phyloP scores from a whole-genome alignment of 1,284 basidiomycete genomes.

The Marasmius tenuissimus region DNA sequence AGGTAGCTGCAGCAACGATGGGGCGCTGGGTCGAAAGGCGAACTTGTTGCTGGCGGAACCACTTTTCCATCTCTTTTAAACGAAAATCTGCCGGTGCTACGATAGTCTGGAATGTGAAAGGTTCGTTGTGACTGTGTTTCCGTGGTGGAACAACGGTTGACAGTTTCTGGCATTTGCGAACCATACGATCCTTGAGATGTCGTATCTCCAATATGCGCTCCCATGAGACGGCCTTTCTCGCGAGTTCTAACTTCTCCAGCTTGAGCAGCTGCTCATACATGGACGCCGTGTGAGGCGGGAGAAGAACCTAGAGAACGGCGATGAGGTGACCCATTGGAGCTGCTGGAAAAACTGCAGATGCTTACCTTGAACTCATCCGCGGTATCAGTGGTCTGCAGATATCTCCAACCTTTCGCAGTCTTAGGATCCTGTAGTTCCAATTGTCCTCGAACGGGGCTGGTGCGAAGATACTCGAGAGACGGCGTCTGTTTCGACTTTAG shows the following conservation, averaged over 20 bases:
- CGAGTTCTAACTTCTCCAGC: conserved; percentile 58
- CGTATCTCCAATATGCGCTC: conserved; percentile 69
- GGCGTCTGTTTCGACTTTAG: conserved; percentile 19
- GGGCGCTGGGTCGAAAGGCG: conserved; percentile 10
- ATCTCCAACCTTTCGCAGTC: conserved; percentile 61
- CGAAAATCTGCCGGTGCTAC: conserved; percentile 70
- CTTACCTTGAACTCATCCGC: conserved; percentile 68
- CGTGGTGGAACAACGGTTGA: conserved; percentile 36
- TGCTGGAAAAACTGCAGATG: conserved; percentile 12
- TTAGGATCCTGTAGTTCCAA: conserved; percentile 60
- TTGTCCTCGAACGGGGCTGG: conserved; percentile 69
- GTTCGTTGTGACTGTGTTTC: conserved; percentile 33
- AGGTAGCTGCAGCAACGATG: background rate
- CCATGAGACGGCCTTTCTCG: conserved; percentile 59
- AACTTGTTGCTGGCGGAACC: conserved; percentile 50
- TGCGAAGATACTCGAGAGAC: conserved; percentile 53
- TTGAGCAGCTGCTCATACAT: conserved; percentile 66
- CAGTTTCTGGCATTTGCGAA: conserved; percentile 70
- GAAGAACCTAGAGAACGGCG: conserved; percentile 46
- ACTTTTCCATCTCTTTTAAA: conserved; percentile 74
- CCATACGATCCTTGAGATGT: conserved; percentile 76
- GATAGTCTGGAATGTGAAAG: conserved; percentile 56
- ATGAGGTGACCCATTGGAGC: conserved; percentile 4
- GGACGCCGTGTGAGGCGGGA: conserved; percentile 70
- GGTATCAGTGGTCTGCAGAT: conserved; percentile 72